Percentiles rank a stretch among this genome's conserved stretches.
Evolutionary conservation across 345 rosid species (phyloP).

Genomic region (Zanthoxylum bungeanum): DNA sequence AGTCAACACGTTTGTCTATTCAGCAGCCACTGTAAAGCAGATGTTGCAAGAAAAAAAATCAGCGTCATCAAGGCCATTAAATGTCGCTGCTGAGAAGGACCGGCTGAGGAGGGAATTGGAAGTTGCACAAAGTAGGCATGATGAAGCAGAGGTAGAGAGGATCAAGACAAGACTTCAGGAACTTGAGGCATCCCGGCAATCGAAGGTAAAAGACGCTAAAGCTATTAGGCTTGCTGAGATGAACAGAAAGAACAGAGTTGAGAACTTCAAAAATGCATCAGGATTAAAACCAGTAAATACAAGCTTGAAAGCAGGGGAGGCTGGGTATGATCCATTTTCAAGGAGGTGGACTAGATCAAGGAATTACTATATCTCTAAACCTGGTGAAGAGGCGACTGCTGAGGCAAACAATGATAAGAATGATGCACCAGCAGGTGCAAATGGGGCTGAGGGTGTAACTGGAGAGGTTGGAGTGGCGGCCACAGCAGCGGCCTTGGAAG

Average conservation of each 20-base stretch:
- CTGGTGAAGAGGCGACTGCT: constrained; percentile 33
- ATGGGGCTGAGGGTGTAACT: constrained; percentile 25
- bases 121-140: constrained; percentile 63
- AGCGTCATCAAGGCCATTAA: constrained; percentile 77
- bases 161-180: constrained; percentile 68
- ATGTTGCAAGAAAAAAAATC: constrained; percentile 98
- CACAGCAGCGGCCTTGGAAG: constrained; percentile 78
- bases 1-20: constrained; percentile 79
- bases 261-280: constrained; percentile 93
- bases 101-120: constrained; percentile 85
- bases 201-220: constrained; percentile 63
- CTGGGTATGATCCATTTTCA: constrained; percentile 97
- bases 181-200: constrained; percentile 72
- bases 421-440: constrained; percentile 21
- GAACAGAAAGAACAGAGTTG: constrained; percentile 92
- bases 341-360: constrained; percentile 98
- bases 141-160: constrained; percentile 74
- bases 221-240: constrained; percentile 90
- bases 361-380: constrained; percentile 71
- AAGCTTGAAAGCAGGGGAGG: constrained; percentile 89
- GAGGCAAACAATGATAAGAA: constrained; percentile 29
- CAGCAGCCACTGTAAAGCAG: constrained; percentile 91
- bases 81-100: constrained; percentile 97
- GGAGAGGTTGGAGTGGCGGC: constrained; percentile 52
- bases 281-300: constrained; percentile 56